Base-by-base conservation (phyloP, 768 basidiomycete species). In the Paxillus ammoniavirescens region DNA sequence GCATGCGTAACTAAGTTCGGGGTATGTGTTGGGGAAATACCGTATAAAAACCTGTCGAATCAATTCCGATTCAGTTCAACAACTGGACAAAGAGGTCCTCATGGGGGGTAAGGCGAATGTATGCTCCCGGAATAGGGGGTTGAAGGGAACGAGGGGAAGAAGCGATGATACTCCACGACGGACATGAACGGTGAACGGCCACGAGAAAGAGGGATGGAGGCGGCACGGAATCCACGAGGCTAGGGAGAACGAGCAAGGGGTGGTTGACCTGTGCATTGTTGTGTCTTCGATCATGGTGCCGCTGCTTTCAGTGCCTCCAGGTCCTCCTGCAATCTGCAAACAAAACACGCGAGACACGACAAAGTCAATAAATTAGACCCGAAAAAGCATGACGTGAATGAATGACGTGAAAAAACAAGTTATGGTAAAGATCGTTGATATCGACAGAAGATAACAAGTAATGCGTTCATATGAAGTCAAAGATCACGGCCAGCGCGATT, bases 311-410 rank as follows among this genome's bases (percentile, higher is more conserved):
- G 59, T 63, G 77, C 74, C 47, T 79, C 83, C 56, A 87, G 58
- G 58, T 90, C 87, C 68, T 82, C 85, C 59, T 84, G 83, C 68
- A 89, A 74, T 75, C 88, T 90, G 73, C 53, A 69, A 63, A 61
- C 57, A 58, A 65, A 65, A 59, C 59, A 49, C 56, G 57, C 58
- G 48, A 44, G 49, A 52, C 14, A 37, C 57, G 60, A 64, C 40
- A 46, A 55, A 55, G 71, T 75, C 62, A 76, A 73, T 76, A 73
- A 75, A 70, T 70, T 49, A 70, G 60, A 58, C 65, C 54, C 60
- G 62, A 61, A 47, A 44, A 59, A 44, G 42, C 55, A 57, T 48
- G 49, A 58, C 42, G 67, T 52, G 50, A 42, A 55, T 13, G 51
- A 18, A 51, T 53, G 54, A 47, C 50, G 52, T 51, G 54, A 21